phyloP scores from a whole-genome alignment of 108 stramenopile species.

The Fistulifera pelliculosa region DNA sequence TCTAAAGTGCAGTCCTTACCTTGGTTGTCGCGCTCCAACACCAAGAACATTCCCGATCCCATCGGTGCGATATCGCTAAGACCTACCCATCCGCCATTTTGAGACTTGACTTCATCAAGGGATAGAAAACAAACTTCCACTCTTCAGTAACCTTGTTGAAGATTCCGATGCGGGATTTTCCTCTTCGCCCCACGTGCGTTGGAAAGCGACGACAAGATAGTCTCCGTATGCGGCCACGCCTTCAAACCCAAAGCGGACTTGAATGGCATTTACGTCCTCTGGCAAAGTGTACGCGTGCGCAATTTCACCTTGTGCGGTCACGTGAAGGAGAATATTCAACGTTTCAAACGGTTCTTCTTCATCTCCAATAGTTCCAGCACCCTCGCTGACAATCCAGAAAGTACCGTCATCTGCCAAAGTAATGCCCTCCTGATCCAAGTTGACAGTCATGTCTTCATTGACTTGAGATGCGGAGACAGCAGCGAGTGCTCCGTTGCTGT shows the following conservation, averaged over 20 bases:
- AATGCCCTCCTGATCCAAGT: constrained; percentile 68
- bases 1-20: not conserved
- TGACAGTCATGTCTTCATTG: constrained; percentile 58
- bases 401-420: constrained; percentile 21
- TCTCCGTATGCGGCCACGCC: constrained; percentile 48
- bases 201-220: constrained; percentile 46
- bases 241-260: constrained; percentile 54
- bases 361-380: constrained; percentile 44
- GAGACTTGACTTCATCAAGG: constrained; percentile 39
- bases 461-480: constrained; percentile 17
- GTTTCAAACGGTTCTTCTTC: constrained; percentile 25
- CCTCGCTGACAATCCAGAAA: constrained; percentile 64
- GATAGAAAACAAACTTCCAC: constrained; percentile 58
- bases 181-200: constrained; percentile 34
- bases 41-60: constrained; percentile 34
- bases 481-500: constrained; percentile 28
- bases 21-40: constrained; percentile 73
- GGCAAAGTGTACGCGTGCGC: constrained; percentile 40
- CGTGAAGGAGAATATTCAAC: constrained; percentile 37
- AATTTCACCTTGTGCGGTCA: constrained; percentile 28
- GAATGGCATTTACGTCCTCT: constrained; percentile 22
- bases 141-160: constrained; percentile 20
- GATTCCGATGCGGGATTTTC: constrained; percentile 40
- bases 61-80: constrained; percentile 47
- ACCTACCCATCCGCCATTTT: constrained; percentile 69